Evolutionary conservation across 805 yeast genomes (phyloP).

Genomic region (Candida namnaoensis): DNA sequence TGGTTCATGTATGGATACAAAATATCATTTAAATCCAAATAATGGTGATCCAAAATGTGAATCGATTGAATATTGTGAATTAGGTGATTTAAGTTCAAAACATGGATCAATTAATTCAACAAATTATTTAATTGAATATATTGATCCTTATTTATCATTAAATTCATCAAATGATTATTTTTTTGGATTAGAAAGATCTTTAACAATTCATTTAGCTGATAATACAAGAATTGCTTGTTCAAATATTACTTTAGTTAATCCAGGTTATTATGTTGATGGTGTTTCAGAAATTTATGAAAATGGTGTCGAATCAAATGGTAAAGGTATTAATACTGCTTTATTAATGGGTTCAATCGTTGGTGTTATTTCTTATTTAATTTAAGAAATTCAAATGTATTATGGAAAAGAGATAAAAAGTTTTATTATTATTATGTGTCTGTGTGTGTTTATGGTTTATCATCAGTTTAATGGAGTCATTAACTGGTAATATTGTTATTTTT

Average conservation of each 20-base stretch:
- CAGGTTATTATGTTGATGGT: no score
- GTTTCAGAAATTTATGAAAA: no score
- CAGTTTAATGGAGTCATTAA: no score
- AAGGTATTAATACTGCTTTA: no score
- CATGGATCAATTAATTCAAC: constrained; percentile 67
- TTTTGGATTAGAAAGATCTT: constrained; percentile 40
- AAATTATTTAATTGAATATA: constrained; percentile 45
- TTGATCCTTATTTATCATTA: constrained; percentile 52
- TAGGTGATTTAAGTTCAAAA: constrained; percentile 73
- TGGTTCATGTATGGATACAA: constrained; percentile 46
- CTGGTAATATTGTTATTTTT: no score
- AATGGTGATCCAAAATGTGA: constrained; percentile 46
- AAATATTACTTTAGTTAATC: constrained; percentile 22
- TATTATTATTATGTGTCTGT: no score
- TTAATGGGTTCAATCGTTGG: no score
- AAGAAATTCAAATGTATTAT: no score
- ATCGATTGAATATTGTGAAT: constrained; percentile 35
- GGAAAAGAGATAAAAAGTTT: no score
- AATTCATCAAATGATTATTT: constrained; percentile 38
- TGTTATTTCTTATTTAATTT: no score
- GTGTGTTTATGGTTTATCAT: no score
- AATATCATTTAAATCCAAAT: constrained; percentile 58
- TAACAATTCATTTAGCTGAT: constrained; percentile 43
- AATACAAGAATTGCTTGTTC: constrained; percentile 49
- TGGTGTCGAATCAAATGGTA: no score